Percentiles rank a stretch among this genome's conserved stretches.
phyloP scores from a whole-genome alignment of 192 early-diverging fungal genomes.

The Podila verticillata region DNA sequence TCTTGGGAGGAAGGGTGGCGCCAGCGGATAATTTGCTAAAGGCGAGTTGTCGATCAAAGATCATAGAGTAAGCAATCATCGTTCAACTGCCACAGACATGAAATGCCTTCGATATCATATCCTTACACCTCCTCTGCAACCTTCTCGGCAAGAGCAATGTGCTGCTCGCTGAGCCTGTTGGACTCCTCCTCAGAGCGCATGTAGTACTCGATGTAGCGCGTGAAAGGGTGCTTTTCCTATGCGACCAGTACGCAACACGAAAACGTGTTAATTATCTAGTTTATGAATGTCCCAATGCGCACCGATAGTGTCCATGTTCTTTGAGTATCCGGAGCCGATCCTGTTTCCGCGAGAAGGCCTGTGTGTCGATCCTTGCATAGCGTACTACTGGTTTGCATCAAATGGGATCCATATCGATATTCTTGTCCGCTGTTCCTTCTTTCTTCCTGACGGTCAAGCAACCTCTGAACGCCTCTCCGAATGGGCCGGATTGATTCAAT shows the following conservation, averaged over 20 bases:
- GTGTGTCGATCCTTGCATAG: no score
- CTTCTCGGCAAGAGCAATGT: slow-evolving; percentile 34
- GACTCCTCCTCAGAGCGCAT: slow-evolving; percentile 52
- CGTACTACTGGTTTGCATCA: no score
- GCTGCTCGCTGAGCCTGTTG: slow-evolving; percentile 38
- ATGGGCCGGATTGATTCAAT: background rate
- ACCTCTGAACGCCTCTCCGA: background rate
- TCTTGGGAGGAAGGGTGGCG: slow-evolving; percentile 31
- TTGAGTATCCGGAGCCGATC: no score
- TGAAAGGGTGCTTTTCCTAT: slow-evolving; percentile 52
- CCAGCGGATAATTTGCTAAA: slow-evolving; percentile 8
- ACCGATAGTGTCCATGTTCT: no score
- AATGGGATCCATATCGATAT: no score
- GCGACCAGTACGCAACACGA: background rate
- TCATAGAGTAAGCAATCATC: no score
- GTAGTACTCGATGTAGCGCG: slow-evolving; percentile 53
- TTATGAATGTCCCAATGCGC: no score
- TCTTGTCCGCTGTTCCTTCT: background rate
- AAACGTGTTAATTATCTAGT: no score
- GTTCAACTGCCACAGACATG: no score
- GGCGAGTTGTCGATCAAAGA: no score
- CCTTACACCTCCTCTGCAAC: slow-evolving; percentile 7
- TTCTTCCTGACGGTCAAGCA: background rate
- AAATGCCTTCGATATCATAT: no score
- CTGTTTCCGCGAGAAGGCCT: no score